phyloP scores from a whole-genome alignment of 176 grass and related monocot species.

The Aegilops longissima region DNA sequence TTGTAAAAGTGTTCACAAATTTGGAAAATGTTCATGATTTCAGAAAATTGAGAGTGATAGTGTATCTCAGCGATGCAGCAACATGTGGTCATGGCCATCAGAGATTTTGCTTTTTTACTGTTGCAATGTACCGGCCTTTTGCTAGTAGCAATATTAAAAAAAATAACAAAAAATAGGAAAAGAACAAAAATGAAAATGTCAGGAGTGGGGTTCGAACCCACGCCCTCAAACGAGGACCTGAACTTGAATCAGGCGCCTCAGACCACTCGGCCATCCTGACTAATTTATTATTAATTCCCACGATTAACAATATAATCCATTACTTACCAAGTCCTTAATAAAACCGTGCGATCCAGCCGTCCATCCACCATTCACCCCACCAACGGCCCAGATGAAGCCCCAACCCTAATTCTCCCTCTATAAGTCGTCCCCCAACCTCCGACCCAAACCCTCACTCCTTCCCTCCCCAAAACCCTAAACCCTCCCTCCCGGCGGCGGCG shows the following conservation, averaged over 20 bases:
- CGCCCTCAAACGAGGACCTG: slow-evolving; percentile 65
- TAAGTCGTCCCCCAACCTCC: background rate
- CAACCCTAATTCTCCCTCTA: slow-evolving; percentile 26
- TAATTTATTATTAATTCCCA: fast-evolving
- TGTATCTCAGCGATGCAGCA: no score
- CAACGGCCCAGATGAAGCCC: slow-evolving; percentile 8
- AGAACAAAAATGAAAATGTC: background rate
- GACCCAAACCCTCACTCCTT: background rate
- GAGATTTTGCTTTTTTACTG: no score
- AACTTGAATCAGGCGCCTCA: slow-evolving; percentile 99
- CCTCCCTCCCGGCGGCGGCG: slow-evolving; percentile 27
- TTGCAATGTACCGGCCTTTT: no score
- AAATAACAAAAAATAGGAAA: background rate
- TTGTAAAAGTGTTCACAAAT: no score
- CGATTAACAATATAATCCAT: fast-evolving
- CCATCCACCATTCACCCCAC: background rate
- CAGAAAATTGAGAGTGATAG: no score
- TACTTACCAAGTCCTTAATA: background rate
- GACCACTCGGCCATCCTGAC: slow-evolving; percentile 99
- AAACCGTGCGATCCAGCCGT: background rate
- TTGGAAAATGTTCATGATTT: no score
- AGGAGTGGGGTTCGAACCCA: slow-evolving; percentile 83
- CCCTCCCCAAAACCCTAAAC: slow-evolving; percentile 40
- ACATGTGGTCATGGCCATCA: no score
- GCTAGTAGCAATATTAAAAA: no score